Evolutionary conservation across 2,329 filamentous ascomycete genomes (phyloP).

Genomic region (Arthroderma sp.): DNA sequence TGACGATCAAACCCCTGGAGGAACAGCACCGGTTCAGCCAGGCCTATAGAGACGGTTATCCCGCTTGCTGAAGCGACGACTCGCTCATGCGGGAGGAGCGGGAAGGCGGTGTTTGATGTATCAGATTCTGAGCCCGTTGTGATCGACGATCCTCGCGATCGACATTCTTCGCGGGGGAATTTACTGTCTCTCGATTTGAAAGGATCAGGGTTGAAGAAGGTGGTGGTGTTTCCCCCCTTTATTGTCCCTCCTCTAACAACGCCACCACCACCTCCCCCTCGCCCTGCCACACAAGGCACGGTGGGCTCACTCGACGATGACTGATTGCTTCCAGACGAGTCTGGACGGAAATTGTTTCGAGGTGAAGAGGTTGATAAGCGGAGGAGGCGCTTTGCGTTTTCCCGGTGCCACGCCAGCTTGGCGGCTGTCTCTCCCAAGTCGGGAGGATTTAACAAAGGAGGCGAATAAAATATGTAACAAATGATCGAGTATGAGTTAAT

Average conservation of each 20-base stretch:
- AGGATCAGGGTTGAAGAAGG: too few relatives aligned
- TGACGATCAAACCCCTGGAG: conserved; percentile 37
- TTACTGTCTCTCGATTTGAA: too few relatives aligned
- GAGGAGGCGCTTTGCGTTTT: conserved; percentile 35
- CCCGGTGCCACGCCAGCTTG: conserved; percentile 33
- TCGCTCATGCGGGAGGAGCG: conserved; percentile 32
- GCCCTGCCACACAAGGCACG: neutral
- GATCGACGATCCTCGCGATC: conserved; percentile 10
- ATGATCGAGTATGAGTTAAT: neutral
- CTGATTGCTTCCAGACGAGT: neutral
- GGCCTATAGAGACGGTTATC: conserved; percentile 32
- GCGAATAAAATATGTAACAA: neutral
- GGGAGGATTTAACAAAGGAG: neutral
- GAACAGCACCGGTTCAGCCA: conserved; percentile 37
- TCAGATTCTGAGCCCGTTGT: conserved; percentile 10
- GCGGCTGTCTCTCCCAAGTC: neutral
- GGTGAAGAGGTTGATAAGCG: conserved; percentile 22
- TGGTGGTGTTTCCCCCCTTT: too few relatives aligned
- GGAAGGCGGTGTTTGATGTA: conserved; percentile 17
- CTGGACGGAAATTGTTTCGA: neutral
- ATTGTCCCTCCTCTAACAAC: too few relatives aligned
- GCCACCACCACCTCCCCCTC: too few relatives aligned
- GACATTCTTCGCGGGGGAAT: conserved; percentile 15
- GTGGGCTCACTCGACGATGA: neutral
- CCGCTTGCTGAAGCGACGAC: conserved; percentile 37